Evolutionary conservation across 352 stramenopile genomes (phyloP).

Genomic region (Phytophthora pluvialis): DNA sequence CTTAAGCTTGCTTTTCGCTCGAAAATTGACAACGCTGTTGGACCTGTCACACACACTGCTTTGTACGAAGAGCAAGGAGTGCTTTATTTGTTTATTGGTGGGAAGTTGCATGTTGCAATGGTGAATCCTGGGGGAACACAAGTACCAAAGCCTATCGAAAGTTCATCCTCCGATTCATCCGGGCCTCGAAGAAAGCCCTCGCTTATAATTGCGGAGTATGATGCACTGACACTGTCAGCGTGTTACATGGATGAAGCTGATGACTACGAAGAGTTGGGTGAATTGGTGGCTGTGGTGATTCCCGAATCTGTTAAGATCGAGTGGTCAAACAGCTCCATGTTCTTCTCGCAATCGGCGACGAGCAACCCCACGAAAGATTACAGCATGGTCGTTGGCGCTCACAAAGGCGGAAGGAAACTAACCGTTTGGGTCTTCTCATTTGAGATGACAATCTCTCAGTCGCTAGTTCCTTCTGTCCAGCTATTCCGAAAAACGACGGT

Average conservation of each 20-base stretch:
- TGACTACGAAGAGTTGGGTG: constrained; percentile 28
- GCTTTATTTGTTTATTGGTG: constrained; percentile 45
- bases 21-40: constrained; percentile 33
- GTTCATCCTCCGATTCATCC: background rate
- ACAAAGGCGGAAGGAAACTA: constrained; percentile 42
- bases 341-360: constrained; percentile 36
- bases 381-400: constrained; percentile 61
- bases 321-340: constrained; percentile 53
- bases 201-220: background rate
- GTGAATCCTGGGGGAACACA: constrained; percentile 7
- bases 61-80: constrained; percentile 45
- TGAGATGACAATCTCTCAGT: constrained; percentile 12
- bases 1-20: constrained; percentile 40
- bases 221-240: constrained; percentile 18
- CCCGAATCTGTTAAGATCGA: constrained; percentile 60
- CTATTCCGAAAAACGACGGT: constrained; percentile 57
- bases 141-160: constrained; percentile 4
- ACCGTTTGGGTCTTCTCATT: constrained; percentile 71
- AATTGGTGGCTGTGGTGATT: constrained; percentile 44
- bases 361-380: constrained; percentile 58
- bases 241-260: constrained; percentile 44
- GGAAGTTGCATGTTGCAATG: constrained; percentile 45
- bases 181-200: constrained; percentile 1
- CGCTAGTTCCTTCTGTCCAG: constrained; percentile 29
- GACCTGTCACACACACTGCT: constrained; percentile 40